Evolutionary conservation across 768 basidiomycete genomes (phyloP).

Genomic region (Xanthoconium purpureum): DNA sequence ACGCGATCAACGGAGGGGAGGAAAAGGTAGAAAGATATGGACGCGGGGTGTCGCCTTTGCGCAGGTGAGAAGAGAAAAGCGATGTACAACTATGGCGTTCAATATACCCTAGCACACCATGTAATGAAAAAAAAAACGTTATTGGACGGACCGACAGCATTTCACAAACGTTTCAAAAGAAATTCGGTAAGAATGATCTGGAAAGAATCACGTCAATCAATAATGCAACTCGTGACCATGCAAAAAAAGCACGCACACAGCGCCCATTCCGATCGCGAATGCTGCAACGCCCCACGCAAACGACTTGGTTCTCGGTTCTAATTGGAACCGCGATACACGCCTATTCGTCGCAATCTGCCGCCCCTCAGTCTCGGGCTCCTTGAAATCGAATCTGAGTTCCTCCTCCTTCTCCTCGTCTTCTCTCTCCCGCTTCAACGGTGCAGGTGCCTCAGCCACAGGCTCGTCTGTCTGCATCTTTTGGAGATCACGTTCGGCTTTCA

Average conservation of each 20-base stretch:
- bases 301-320: slow-evolving; percentile 69
- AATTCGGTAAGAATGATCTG: slow-evolving; percentile 59
- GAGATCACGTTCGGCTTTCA: slow-evolving; percentile 62
- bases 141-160: slow-evolving; percentile 12
- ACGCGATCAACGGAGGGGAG: not conserved
- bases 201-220: not conserved
- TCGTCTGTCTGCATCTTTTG: slow-evolving; percentile 26
- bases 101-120: slow-evolving; percentile 20
- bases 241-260: slow-evolving; percentile 56
- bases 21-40: not conserved
- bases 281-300: slow-evolving; percentile 82
- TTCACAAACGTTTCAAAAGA: slow-evolving; percentile 42
- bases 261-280: slow-evolving; percentile 80
- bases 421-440: slow-evolving; percentile 47
- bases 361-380: slow-evolving; percentile 62
- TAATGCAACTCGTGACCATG: not conserved
- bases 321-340: slow-evolving; percentile 51
- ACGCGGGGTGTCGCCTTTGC: slow-evolving; percentile 19
- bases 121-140: slow-evolving; percentile 7
- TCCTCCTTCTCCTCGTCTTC: slow-evolving; percentile 45
- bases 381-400: slow-evolving; percentile 58
- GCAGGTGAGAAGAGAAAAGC: not conserved
- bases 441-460: slow-evolving; percentile 16
- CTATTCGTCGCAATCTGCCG: slow-evolving; percentile 61
- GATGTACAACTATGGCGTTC: slow-evolving; percentile 19